Evolutionary conservation across 371 early-diverging fungal species (phyloP).

Genomic region (Mortierella sp.): DNA sequence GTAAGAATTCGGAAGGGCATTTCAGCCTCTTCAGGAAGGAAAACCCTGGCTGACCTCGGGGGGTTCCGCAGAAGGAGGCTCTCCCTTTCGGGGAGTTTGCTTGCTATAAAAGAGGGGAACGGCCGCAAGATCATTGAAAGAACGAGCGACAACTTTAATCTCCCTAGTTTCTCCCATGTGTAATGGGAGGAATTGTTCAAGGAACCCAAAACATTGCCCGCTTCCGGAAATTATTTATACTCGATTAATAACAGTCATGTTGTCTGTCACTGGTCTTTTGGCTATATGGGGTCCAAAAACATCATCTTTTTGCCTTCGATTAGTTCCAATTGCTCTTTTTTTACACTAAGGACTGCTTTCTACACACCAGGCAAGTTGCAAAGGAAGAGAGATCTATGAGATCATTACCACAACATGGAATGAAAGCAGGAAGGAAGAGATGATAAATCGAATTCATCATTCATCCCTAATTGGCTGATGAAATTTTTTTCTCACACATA

Average conservation of each 20-base stretch:
- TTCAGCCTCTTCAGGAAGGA: conserved; percentile 48
- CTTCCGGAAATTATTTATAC: background rate
- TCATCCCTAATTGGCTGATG: too few species aligned
- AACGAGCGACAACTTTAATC: conserved; percentile 51
- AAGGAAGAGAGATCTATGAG: too few species aligned
- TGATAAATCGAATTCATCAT: too few species aligned
- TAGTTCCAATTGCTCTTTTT: background rate
- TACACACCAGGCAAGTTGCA: too few species aligned
- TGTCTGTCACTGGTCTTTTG: background rate
- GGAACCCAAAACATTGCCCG: background rate
- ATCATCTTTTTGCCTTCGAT: background rate
- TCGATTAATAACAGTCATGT: conserved; percentile 4
- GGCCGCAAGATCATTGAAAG: conserved; percentile 42
- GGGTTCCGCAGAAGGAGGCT: conserved; percentile 43
- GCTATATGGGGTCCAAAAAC: background rate
- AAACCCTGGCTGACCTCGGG: conserved; percentile 47
- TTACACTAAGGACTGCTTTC: too few species aligned
- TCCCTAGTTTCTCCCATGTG: conserved; percentile 52
- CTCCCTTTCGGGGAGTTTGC: conserved; percentile 50
- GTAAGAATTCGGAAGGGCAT: background rate
- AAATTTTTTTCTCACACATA: too few species aligned
- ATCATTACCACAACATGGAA: too few species aligned
- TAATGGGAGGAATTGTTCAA: conserved; percentile 47
- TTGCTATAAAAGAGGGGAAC: conserved; percentile 55
- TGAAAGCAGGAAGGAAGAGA: too few species aligned